Base-by-base conservation (phyloP, 2,329 filamentous ascomycete species). In the Ascochyta pisi region DNA sequence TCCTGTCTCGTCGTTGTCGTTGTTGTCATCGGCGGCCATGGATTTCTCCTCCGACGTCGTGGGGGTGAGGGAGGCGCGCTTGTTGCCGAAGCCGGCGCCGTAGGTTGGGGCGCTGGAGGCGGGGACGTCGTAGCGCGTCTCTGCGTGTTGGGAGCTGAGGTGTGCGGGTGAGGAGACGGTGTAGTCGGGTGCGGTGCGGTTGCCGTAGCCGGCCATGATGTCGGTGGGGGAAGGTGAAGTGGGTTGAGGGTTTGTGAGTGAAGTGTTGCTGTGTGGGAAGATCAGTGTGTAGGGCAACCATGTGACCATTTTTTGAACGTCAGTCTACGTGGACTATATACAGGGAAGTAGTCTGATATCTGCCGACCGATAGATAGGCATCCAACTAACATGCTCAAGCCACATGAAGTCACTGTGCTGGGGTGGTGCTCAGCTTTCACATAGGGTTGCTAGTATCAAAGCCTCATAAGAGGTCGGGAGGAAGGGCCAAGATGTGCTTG, bases 201-300 rank as follows among this genome's bases (percentile, higher is more conserved):
- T 76, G 34, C 71, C 75, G 63, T 71, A 77, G 58, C 71, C 71
- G 63, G 67, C 65, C 72, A 73, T 73, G 12, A 13, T 54, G 33
- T 38, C 2, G 15, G 27, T 29, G 27, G 27, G 8, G 9, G 27
- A 12, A 10, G 27, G 33, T 6, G 16, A 35, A 10, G 9, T 16
- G 16, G 33, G 13, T 19, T 34, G 3, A 15, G 16, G 9, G 33
- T 35, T 37, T 35, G 33, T 5, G 10, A 19, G 34, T 3, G 10
- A 9, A n/a, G 29, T 13, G 29, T 10, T 31, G 29, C 10, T 31
- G 29, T 31, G 10, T 15, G 12, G 6, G 12, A 15, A 31, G 5
- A 24, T 13, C 6, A 38, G 10, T 38, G n/a, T 16, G 15, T 38
- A 23, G 12, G 19, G 4, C 9, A 24, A 9, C n/a, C 23, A 23